Conservation (phyloP, 768 basidiomycete genomes). For the Dentipellis sp. region DNA sequence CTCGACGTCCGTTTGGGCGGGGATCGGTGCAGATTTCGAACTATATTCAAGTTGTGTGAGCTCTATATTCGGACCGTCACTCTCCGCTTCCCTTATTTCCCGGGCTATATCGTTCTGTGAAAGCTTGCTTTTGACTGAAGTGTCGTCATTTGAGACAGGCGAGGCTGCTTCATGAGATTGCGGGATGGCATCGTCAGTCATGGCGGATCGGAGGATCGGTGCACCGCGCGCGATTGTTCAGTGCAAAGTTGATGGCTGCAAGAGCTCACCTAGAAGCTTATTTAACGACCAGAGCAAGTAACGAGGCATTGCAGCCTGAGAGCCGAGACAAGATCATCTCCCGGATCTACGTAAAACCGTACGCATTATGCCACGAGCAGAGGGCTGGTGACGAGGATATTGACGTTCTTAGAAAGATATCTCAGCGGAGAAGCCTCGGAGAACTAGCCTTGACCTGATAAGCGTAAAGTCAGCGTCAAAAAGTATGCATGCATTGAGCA, state of each 20-base stretch:
- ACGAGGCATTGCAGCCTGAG: background rate
- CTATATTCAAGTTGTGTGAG: background rate
- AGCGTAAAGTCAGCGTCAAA: background rate
- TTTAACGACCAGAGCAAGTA: background rate
- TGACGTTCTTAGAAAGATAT: background rate
- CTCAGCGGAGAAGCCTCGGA: background rate
- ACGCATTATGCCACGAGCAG: background rate
- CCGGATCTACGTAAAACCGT: background rate
- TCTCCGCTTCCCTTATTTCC: no score
- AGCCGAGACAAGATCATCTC: background rate
- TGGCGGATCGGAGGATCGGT: no score
- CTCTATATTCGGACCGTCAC: background rate
- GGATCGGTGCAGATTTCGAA: background rate
- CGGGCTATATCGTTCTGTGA: no score
- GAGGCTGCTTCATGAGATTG: no score
- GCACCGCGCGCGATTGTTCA: no score
- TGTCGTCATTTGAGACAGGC: background rate
- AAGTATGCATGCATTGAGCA: no score
- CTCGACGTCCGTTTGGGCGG: background rate
- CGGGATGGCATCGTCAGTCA: no score
- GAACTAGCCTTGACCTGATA: background rate
- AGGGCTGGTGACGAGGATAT: background rate
- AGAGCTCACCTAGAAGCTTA: background rate
- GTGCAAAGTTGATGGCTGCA: background rate
- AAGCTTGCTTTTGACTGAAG: background rate